Conservation (phyloP, 2,329 filamentous ascomycete genomes). For the Magnaporthiopsis incrustans region DNA sequence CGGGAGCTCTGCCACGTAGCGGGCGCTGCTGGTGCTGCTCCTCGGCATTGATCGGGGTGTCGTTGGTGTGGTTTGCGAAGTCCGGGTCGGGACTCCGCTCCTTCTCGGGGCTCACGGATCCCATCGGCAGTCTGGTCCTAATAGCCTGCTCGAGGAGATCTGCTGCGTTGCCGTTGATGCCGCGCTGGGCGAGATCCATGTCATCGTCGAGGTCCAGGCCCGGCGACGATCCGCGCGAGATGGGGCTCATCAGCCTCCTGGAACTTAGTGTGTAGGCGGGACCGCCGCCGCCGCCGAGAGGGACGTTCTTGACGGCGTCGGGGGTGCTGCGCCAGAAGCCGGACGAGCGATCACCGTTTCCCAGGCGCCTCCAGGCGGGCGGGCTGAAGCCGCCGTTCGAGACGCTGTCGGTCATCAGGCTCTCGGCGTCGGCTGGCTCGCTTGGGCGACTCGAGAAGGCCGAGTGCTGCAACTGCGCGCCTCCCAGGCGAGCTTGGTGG, state of each 20-base stretch:
- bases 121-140: conserved; percentile 45
- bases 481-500: conserved; percentile 13
- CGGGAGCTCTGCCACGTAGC: not conserved
- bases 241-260: not conserved
- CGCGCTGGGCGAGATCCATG: conserved; percentile 6
- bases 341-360: conserved; percentile 49
- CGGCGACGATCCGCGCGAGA: conserved; percentile 17
- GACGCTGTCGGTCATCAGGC: conserved; percentile 30
- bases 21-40: conserved; percentile 12
- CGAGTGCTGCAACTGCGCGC: conserved; percentile 33
- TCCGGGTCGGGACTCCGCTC: conserved; percentile 39
- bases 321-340: conserved; percentile 51
- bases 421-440: conserved; percentile 29
- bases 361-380: conserved; percentile 52
- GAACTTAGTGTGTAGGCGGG: conserved; percentile 3
- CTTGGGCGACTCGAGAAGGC: conserved; percentile 30
- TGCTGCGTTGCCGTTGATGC: conserved; percentile 26
- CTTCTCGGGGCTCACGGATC: conserved; percentile 48
- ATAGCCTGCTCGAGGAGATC: conserved; percentile 43
- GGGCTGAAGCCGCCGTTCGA: conserved; percentile 52
- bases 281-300: conserved; percentile 16
- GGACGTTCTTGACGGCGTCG: conserved; percentile 13
- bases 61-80: conserved; percentile 19
- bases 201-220: conserved; percentile 8
- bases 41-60: conserved; percentile 28